A percentile compares a stretch with the other conserved stretches of the same genome.
Evolutionary conservation across 73 alveolate species (phyloP).

Genomic region (Paramecium primaurelia): DNA sequence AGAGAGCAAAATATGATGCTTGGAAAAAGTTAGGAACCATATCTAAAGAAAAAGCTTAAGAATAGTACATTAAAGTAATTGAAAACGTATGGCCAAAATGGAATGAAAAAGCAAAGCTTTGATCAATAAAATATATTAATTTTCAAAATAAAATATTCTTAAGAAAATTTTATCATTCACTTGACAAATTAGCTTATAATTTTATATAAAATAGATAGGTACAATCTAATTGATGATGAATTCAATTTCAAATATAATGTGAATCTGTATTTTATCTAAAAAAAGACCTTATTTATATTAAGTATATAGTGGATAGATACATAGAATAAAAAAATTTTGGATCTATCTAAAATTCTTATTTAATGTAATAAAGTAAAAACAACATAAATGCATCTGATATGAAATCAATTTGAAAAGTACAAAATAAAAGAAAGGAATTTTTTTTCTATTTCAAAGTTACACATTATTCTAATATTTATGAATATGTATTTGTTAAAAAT

Average conservation of each 20-base stretch:
- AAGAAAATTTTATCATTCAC: too few species aligned
- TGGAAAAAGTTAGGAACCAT: constrained; percentile 77
- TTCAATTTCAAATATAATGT: not conserved
- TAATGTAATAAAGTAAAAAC: not conserved
- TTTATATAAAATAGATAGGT: too few species aligned
- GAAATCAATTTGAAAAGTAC: not conserved
- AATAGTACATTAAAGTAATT: constrained; percentile 68
- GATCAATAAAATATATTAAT: not conserved
- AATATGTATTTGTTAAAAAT: too few species aligned
- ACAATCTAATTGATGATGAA: too few species aligned
- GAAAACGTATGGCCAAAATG: constrained; percentile 65
- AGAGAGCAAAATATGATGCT: constrained; percentile 87
- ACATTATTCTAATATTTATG: too few species aligned
- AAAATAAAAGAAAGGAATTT: too few species aligned
- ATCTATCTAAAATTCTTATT: not conserved
- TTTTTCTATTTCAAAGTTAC: too few species aligned
- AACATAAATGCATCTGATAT: not conserved
- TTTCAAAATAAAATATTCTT: not conserved
- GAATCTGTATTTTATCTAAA: too few species aligned
- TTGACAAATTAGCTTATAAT: too few species aligned
- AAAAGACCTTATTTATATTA: too few species aligned
- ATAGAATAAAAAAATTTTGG: not conserved
- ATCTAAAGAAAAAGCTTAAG: constrained; percentile 73
- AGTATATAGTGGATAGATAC: not conserved
- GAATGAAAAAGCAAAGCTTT: constrained; percentile 43